Percentiles rank a stretch among this genome's conserved stretches.
These are phyloP conservation scores for Chlorella sp. DNA, from an alignment of 139 green algal species.

Conservation along the genomic window DNA sequence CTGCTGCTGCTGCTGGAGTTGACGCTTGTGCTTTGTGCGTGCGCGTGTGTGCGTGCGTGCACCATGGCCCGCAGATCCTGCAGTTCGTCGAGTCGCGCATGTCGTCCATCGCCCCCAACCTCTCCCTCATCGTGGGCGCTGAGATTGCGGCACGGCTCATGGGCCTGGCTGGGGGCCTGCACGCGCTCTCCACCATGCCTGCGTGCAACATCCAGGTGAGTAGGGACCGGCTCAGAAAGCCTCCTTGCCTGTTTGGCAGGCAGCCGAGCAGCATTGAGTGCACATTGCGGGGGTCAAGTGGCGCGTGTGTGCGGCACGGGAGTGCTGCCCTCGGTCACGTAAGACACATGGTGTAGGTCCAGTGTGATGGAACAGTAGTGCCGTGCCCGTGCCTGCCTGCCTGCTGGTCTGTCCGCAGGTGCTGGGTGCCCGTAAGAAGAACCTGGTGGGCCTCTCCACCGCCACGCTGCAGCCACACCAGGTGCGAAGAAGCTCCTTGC, in stretches of 20 bases:
- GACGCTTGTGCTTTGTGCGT: not conserved
- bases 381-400: no score
- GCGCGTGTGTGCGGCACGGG: no score
- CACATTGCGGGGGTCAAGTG: no score
- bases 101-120: slow-evolving; percentile 89
- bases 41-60: not conserved
- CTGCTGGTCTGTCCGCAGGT: slow-evolving; percentile 55
- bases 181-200: slow-evolving; percentile 81
- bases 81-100: slow-evolving; percentile 84
- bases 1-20: not conserved
- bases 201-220: slow-evolving; percentile 89
- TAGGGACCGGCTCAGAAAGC: no score
- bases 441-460: slow-evolving; percentile 74
- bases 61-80: slow-evolving; percentile 49
- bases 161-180: slow-evolving; percentile 86
- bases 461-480: slow-evolving; percentile 65
- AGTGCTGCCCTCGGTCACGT: no score
- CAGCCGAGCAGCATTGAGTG: no score
- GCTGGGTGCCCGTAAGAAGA: slow-evolving; percentile 82
- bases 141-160: slow-evolving; percentile 91
- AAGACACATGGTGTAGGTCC: no score
- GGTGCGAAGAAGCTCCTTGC: no score
- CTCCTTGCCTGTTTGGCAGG: no score
- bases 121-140: slow-evolving; percentile 78
- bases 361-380: no score